Evolutionary conservation across 1,284 basidiomycete genomes (phyloP), one percentile per base, ranked within the genome.

Genomic region (Fereydounia khargensis): DNA sequence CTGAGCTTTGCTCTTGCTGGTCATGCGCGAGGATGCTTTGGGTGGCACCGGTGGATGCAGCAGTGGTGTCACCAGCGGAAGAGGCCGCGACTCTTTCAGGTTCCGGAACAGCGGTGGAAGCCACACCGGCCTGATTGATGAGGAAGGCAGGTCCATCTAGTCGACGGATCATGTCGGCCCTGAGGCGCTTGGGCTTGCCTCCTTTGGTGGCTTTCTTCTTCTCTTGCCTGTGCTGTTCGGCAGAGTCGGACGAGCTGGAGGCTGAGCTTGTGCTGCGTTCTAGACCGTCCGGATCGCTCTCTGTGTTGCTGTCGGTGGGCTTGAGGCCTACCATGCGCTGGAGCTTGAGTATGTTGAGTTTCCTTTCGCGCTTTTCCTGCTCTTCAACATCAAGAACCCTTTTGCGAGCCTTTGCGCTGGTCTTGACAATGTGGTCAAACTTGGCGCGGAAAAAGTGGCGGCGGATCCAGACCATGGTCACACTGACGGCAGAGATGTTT

Each of bases 401-500:
- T 21, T 65, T 64, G 16, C 68, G 59, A 6, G 57, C 61, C 17
- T 45, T 53, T 11, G 62, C 57, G 34, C 57, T 69, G 31, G 44
- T 61, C 14, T 44, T 40, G 23, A 73, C 51, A 21, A 68, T 53
- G 25, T 40, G 37, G 35, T 65, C 53, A 39, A 76, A 72, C 42
- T 64, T 60, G 4, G 34, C 33, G 6, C 69, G 52, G 52, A 76
- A 76, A 25, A 68, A 68, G 56, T 59, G 62, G 33, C 73, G 48
- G 11, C 74, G 66, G 23, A 75, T 63, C 42, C 57, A 66, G 32
- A 76, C 66, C 66, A 76, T 76, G 16, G 66, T 63, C 32, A 70
- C 51, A 33, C 66, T 71, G 36, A 76, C 68, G 23, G 73, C 60
- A 19, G 65, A 61, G 31, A 74, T 60, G 53, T 74, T 76, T 33